A percentile compares a stretch with the other conserved stretches of the same genome.
These are phyloP conservation scores for Sphagnum tenellum DNA, from an alignment of 225 moss, liverwort and hornwort genomes.

Conservation along the genomic window DNA sequence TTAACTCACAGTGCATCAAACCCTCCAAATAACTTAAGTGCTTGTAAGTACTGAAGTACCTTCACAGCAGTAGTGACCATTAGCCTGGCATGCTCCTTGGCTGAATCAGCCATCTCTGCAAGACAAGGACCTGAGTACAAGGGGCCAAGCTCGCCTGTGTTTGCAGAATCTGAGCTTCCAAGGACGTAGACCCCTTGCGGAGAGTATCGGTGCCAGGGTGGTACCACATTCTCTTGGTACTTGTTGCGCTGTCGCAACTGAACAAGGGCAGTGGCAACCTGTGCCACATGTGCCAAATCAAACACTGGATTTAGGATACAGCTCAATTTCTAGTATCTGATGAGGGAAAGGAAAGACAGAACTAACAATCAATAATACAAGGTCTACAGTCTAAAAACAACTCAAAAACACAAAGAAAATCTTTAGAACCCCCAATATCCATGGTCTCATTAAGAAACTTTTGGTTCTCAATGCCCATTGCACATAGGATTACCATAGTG, in stretches of 20 bases:
- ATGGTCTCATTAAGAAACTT: too few relatives aligned
- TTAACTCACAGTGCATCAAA: background rate
- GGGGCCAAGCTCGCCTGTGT: constrained; percentile 43
- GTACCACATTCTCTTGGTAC: constrained; percentile 61
- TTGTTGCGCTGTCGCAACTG: constrained; percentile 74
- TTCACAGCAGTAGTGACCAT: constrained; percentile 83
- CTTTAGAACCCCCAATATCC: too few relatives aligned
- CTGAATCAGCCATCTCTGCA: constrained; percentile 55
- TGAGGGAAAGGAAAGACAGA: too few relatives aligned
- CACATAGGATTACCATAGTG: too few relatives aligned
- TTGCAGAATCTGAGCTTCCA: constrained; percentile 48
- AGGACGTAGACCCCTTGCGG: constrained; percentile 15
- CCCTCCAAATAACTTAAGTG: background rate
- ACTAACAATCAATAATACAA: too few relatives aligned
- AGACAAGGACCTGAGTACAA: constrained; percentile 39
- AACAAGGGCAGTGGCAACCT: constrained; percentile 74
- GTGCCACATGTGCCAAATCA: constrained; percentile 11
- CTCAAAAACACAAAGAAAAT: too few relatives aligned
- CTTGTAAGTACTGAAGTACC: constrained; percentile 23
- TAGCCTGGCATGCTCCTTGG: constrained; percentile 65
- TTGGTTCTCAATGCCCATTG: too few relatives aligned
- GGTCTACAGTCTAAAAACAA: too few relatives aligned
- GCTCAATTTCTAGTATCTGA: too few relatives aligned
- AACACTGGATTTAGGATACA: too few relatives aligned
- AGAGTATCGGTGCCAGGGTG: constrained; percentile 61